phyloP scores from a whole-genome alignment of 306 rosid species.

The Trifolium dubium region DNA sequence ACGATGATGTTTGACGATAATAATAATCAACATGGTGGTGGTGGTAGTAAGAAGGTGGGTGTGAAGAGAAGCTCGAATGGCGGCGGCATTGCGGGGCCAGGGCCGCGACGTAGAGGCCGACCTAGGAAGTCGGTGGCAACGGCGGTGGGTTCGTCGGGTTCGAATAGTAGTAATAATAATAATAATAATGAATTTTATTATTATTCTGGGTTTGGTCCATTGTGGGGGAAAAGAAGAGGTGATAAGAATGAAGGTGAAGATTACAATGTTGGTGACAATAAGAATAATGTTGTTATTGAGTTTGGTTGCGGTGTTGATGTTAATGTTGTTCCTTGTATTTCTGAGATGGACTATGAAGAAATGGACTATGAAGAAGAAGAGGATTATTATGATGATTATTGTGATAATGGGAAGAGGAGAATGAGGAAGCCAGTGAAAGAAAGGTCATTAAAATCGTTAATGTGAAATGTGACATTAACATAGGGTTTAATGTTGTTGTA shows the following conservation, averaged over 20 bases:
- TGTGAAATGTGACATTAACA: slow-evolving; percentile 48
- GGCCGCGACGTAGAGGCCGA: slow-evolving; percentile 38
- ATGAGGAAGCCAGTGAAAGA: slow-evolving; percentile 87
- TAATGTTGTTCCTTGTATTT: slow-evolving; percentile 15
- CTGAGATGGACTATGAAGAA: slow-evolving; percentile 55
- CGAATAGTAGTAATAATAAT: neutral
- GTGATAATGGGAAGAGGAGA: slow-evolving; percentile 57
- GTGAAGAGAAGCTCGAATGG: neutral
- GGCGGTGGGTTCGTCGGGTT: neutral
- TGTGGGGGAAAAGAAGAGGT: slow-evolving; percentile 68
- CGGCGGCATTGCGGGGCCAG: neutral
- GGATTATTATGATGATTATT: slow-evolving; percentile 38
- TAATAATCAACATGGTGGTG: neutral
- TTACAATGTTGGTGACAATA: neutral
- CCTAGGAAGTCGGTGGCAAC: slow-evolving; percentile 13
- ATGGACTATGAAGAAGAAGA: too few species aligned
- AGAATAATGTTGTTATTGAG: neutral
- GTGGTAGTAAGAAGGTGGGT: neutral
- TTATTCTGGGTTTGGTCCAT: slow-evolving; percentile 86
- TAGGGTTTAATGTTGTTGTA: slow-evolving; percentile 40
- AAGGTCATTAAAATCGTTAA: slow-evolving; percentile 81
- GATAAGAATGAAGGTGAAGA: slow-evolving; percentile 45
- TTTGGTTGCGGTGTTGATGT: slow-evolving; percentile 7
- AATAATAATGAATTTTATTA: slow-evolving; percentile 62
- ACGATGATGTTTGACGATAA: slow-evolving; percentile 20